Evolutionary conservation across 306 rosid species (phyloP).

Genomic region (Gastrolobium villosum): DNA sequence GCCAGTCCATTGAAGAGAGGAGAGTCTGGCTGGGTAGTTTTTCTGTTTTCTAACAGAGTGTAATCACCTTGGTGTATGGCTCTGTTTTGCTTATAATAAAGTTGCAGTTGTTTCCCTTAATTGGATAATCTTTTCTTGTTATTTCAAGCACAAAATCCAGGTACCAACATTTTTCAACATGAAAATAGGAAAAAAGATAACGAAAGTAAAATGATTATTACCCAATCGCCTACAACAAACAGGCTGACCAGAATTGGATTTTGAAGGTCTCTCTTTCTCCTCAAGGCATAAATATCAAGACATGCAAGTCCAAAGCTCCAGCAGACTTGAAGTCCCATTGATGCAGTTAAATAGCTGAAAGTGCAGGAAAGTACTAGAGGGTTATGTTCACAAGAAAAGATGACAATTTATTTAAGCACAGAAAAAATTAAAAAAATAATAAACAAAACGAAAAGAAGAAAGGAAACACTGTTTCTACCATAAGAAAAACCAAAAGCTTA

Average conservation of each 20-base stretch:
- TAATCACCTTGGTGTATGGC: too few relatives aligned
- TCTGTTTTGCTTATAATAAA: too few relatives aligned
- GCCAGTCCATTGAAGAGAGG: too few relatives aligned
- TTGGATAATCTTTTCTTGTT: too few relatives aligned
- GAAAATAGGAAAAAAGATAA: slow-evolving; percentile 28
- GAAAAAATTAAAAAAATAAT: not conserved
- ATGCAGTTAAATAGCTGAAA: slow-evolving; percentile 93
- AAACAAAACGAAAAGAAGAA: not conserved
- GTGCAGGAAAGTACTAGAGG: slow-evolving; percentile 32
- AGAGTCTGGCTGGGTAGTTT: too few relatives aligned
- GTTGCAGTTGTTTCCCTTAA: too few relatives aligned
- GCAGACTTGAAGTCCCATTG: slow-evolving; percentile 97
- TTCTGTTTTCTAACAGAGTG: too few relatives aligned
- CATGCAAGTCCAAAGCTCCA: slow-evolving; percentile 99
- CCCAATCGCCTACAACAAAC: slow-evolving; percentile 98
- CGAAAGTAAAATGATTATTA: slow-evolving; percentile 54
- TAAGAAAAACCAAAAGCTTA: not conserved
- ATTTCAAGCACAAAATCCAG: too few relatives aligned
- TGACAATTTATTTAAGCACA: slow-evolving; percentile 19
- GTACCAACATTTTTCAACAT: too few relatives aligned
- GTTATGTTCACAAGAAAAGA: slow-evolving; percentile 32
- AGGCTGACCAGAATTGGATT: slow-evolving; percentile 94
- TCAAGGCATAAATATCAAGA: slow-evolving; percentile 92
- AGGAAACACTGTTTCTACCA: not conserved
- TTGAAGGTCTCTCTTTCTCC: slow-evolving; percentile 83